Conservation (phyloP, 148 eudicot species). For the Tetragonia tetragonoides region DNA sequence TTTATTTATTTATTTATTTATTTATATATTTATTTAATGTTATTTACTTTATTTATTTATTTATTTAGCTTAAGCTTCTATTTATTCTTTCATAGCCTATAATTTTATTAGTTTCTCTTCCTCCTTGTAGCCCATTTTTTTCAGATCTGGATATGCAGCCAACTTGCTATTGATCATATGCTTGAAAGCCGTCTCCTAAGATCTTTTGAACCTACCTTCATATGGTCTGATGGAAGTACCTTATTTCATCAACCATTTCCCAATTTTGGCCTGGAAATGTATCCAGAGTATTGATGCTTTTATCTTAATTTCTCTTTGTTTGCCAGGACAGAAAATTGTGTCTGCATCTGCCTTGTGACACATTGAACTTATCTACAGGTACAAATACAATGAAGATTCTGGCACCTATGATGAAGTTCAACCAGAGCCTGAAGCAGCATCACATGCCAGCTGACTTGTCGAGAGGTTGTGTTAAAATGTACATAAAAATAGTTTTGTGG, state of each 20-base stretch:
- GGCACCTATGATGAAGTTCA: slow-evolving; percentile 57
- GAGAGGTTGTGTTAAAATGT: background rate
- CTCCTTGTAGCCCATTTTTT: background rate
- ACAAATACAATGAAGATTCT: slow-evolving; percentile 61
- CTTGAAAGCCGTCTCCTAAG: background rate
- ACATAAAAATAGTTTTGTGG: background rate
- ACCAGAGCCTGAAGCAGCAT: slow-evolving; percentile 35
- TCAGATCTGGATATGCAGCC: background rate
- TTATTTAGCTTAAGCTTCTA: background rate
- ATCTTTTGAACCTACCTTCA: background rate
- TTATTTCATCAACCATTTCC: background rate
- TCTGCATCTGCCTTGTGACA: background rate
- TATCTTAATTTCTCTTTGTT: background rate
- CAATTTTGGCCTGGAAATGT: background rate
- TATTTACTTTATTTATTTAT: background rate
- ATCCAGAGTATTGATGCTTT: background rate
- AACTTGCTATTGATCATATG: background rate
- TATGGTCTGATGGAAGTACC: background rate
- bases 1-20: background rate
- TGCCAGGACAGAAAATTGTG: background rate
- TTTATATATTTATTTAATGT: too few species aligned
- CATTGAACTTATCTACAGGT: slow-evolving; percentile 42
- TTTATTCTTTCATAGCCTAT: background rate
- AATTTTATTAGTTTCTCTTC: background rate
- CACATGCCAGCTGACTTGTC: slow-evolving; percentile 29